These are phyloP conservation scores for Perkinsus chesapeaki DNA, from an alignment of 169 alveolate genomes.

Conservation along the genomic window DNA sequence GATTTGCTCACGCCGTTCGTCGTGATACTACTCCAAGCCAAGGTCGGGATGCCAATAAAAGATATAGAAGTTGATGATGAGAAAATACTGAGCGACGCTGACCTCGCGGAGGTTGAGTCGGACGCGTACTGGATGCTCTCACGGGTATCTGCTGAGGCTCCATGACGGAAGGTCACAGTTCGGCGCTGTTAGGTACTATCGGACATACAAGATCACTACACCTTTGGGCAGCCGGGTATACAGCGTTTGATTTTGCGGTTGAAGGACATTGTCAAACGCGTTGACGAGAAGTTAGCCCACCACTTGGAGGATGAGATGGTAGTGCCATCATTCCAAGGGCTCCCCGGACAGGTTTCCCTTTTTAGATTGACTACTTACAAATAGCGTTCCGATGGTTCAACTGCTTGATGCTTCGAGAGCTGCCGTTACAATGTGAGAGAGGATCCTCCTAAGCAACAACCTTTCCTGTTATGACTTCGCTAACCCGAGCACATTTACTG, in stretches of 20 bases:
- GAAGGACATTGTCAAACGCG: constrained; percentile 76
- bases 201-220: constrained; percentile 82
- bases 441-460: no score
- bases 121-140: constrained; percentile 63
- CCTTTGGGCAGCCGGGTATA: constrained; percentile 88
- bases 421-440: constrained; percentile 32
- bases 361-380: constrained; percentile 64
- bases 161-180: not conserved
- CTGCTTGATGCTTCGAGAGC: constrained; percentile 59
- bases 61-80: constrained; percentile 45
- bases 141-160: constrained; percentile 3
- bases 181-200: constrained; percentile 69
- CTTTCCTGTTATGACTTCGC: no score
- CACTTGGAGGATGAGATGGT: constrained; percentile 60
- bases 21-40: constrained; percentile 45
- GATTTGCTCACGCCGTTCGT: constrained; percentile 74
- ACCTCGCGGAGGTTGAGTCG: constrained; percentile 66
- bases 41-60: constrained; percentile 25
- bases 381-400: constrained; percentile 84
- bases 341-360: no score
- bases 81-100: constrained; percentile 38
- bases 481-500: no score
- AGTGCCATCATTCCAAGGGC: no score
- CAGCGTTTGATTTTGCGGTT: constrained; percentile 69
- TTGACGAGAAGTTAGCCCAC: constrained; percentile 62